These are phyloP conservation scores for Bertia moriformis DNA, from an alignment of 2,329 filamentous ascomycete species.

Conservation along the genomic window DNA sequence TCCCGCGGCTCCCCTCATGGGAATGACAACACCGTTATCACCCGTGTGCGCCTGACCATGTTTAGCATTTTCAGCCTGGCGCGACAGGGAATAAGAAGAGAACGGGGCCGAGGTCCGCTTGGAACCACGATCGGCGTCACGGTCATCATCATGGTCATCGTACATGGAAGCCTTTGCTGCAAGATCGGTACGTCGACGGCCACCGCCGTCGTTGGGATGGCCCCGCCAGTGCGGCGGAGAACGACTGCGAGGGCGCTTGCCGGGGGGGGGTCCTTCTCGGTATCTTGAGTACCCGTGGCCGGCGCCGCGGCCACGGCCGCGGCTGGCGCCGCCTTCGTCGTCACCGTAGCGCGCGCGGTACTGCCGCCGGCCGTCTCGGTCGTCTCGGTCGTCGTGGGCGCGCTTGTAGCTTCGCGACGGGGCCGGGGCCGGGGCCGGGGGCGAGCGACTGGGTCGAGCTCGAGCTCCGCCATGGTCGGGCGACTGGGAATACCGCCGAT, in stretches of 20 bases:
- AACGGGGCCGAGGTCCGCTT: slow-evolving; percentile 46
- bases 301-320: slow-evolving; percentile 5
- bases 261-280: slow-evolving; percentile 25
- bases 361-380: slow-evolving; percentile 29
- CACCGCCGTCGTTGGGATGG: slow-evolving; percentile 11
- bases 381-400: slow-evolving; percentile 32
- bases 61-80: slow-evolving; percentile 46
- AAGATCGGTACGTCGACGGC: slow-evolving; percentile 9
- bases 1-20: slow-evolving; percentile 14
- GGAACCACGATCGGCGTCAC: slow-evolving; percentile 43
- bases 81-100: slow-evolving; percentile 40
- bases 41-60: slow-evolving; percentile 43
- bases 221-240: slow-evolving; percentile 12
- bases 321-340: slow-evolving; percentile 5
- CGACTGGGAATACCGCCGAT: slow-evolving; percentile 36
- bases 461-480: slow-evolving; percentile 32
- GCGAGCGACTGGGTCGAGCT: slow-evolving; percentile 26
- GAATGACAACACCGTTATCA: too few relatives aligned
- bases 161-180: slow-evolving; percentile 19
- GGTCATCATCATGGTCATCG: slow-evolving; percentile 30
- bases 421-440: slow-evolving; percentile 34
- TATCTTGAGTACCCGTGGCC: slow-evolving; percentile 8
- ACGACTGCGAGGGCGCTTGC: slow-evolving; percentile 32
- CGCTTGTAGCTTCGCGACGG: slow-evolving; percentile 60
- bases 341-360: slow-evolving; percentile 14